Evolutionary conservation across 2,329 filamentous ascomycete species (phyloP).

Genomic region (Aureobasidium pullulans): DNA sequence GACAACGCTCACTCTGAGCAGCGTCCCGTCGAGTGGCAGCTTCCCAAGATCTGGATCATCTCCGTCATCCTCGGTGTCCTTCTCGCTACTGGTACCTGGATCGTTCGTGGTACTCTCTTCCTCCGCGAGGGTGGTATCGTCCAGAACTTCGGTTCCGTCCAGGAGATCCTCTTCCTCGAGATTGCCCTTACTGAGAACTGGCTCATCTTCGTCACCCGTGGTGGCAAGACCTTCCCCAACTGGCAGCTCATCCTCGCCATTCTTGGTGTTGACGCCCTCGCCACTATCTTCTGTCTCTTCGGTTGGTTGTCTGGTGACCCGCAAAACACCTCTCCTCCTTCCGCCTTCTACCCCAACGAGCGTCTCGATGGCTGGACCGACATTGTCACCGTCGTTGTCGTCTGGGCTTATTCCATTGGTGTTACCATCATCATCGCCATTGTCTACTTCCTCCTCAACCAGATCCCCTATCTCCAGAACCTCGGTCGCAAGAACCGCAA

Average conservation of each 20-base stretch:
- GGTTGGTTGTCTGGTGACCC: conserved; percentile 60
- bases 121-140: conserved; percentile 63
- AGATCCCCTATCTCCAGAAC: conserved; percentile 51
- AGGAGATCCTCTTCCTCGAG: conserved; percentile 57
- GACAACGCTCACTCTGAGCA: conserved; percentile 71
- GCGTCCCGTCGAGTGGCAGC: conserved; percentile 71
- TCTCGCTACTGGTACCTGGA: conserved; percentile 64
- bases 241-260: conserved; percentile 68
- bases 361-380: conserved; percentile 44
- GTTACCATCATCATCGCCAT: conserved; percentile 60
- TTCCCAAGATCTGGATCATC: conserved; percentile 76
- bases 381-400: conserved; percentile 57
- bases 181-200: conserved; percentile 47
- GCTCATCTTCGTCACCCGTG: conserved; percentile 49
- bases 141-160: conserved; percentile 65
- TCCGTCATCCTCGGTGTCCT: conserved; percentile 60
- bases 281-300: conserved; percentile 68
- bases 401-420: conserved; percentile 61
- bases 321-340: conserved; percentile 34
- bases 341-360: conserved; percentile 28
- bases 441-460: conserved; percentile 56
- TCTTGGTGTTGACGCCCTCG: conserved; percentile 61
- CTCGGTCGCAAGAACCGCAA: conserved; percentile 57
- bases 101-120: conserved; percentile 64
- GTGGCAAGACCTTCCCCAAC: conserved; percentile 64